phyloP scores from a whole-genome alignment of 345 rosid genomes.

The Eutrema japonicum region DNA sequence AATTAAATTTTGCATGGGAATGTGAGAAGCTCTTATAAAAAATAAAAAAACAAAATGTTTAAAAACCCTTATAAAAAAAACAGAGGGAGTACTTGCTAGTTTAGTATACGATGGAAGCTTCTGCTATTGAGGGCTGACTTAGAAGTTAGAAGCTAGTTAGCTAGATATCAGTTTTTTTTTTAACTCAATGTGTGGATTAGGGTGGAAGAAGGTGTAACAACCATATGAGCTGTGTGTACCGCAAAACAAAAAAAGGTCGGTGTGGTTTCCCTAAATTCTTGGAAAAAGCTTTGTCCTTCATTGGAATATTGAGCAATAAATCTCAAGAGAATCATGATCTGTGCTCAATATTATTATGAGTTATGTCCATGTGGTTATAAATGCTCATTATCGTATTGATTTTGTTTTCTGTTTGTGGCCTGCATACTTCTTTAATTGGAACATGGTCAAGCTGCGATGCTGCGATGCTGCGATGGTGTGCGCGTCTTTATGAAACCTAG shows the following conservation, averaged over 20 bases:
- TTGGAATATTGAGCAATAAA: conserved; percentile 80
- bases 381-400: neutral
- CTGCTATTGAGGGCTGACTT: conserved; percentile 13
- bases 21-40: no score
- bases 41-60: no score
- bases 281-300: conserved; percentile 72
- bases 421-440: conserved; percentile 95
- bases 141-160: neutral
- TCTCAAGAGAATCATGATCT: conserved; percentile 82
- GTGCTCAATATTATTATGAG: conserved; percentile 11
- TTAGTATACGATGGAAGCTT: neutral
- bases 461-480: conserved; percentile 84
- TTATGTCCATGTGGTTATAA: neutral
- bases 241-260: conserved; percentile 60
- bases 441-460: conserved; percentile 78
- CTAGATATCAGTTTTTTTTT: neutral
- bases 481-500: conserved; percentile 54
- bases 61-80: no score
- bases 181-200: conserved; percentile 42
- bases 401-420: conserved; percentile 11
- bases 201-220: conserved; percentile 95
- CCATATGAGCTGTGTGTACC: conserved; percentile 60
- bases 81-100: no score
- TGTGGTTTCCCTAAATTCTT: conserved; percentile 81
- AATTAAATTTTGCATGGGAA: no score